Evolutionary conservation across 2,329 filamentous ascomycete species (phyloP), one percentile per base, ranked within the genome.

Genomic region (Penicillium sp.): DNA sequence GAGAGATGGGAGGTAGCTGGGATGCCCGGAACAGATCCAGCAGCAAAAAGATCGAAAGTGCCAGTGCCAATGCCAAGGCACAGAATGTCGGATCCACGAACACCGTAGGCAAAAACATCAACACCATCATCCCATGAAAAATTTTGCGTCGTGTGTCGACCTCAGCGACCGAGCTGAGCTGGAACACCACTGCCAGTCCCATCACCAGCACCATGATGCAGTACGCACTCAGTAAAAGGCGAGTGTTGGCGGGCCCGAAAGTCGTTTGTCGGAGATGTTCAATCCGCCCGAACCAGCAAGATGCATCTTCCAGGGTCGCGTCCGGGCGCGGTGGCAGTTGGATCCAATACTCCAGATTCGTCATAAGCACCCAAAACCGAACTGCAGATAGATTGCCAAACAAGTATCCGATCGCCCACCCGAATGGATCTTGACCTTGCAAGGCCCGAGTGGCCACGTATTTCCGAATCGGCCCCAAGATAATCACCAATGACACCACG

Each of bases 61-160:
- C 86, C 31, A 97, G 78, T 0, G 83, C 82, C n/a, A 98, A 81
- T 0, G 92, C 91, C 13, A 99, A 80, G 1, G 90, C 86, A 49
- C 88, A 87, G 73, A 91, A 98, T 42, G 88, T 82, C 1, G 95
- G 93, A 72, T 99, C 95, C 61, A 98, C 78, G 71, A 87, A 97
- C 2, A 89, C 90, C 1, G 90, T 87, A 0, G 95, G 93, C 2
- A 98, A 82, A 55, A 99, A 88, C 91, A 99, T 97, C 55, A 87
- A 87, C 8, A 98, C 93, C 90, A 98, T 98, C 83, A 93, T 96
- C 65, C 96, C 96, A 74, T 99, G 95, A 73, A 99, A 99, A 24
- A 98, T 90, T 75, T 99, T 99, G 50, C 95, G 87, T 49, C 95
- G 86, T 1, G 95, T 99, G 76, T 99, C 95, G 47, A 99, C 93